These are phyloP conservation scores for Staphylotrichum tortipilum DNA, from an alignment of 495 filamentous ascomycete species.

Conservation along the genomic window DNA sequence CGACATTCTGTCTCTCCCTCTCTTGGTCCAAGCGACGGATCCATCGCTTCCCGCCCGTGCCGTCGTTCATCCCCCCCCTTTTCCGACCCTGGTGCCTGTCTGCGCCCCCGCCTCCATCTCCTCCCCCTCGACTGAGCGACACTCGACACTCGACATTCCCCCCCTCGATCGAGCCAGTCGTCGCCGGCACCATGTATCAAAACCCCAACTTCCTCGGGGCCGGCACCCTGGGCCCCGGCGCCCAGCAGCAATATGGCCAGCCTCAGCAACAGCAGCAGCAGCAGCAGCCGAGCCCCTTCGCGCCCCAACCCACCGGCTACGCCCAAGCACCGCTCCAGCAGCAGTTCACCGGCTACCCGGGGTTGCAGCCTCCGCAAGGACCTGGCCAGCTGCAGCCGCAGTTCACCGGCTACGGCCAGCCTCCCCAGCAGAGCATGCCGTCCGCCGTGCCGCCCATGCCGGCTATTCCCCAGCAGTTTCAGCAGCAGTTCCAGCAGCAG, in stretches of 20 bases:
- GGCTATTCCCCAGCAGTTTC: conserved; percentile 44
- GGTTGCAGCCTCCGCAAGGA: conserved; percentile 40
- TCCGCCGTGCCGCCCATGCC: conserved; percentile 48
- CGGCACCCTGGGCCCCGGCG: conserved; percentile 64
- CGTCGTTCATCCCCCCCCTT: conserved; percentile 1
- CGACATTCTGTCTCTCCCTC: too few species aligned
- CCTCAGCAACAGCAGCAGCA: conserved; percentile 56
- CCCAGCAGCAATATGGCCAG: conserved; percentile 52
- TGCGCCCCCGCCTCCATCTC: too few species aligned
- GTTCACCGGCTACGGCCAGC: conserved; percentile 46
- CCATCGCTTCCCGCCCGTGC: neutral
- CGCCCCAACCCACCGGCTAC: conserved; percentile 52
- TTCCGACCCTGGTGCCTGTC: too few species aligned
- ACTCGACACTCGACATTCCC: too few species aligned
- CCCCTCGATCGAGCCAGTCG: conserved; percentile 2
- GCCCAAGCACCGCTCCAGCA: conserved; percentile 53
- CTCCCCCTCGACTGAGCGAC: too few species aligned
- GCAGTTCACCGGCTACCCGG: conserved; percentile 50
- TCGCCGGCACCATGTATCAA: conserved; percentile 61
- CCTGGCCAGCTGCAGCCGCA: conserved; percentile 49
- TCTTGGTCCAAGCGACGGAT: too few species aligned
- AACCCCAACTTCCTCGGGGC: conserved; percentile 76
- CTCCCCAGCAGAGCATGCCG: conserved; percentile 38
- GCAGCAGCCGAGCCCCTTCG: conserved; percentile 53
- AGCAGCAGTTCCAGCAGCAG: conserved; percentile 37